Evolutionary conservation across 495 filamentous ascomycete genomes (phyloP), one percentile per base, ranked within the genome.

Genomic region (Trichoderma erinaceum): DNA sequence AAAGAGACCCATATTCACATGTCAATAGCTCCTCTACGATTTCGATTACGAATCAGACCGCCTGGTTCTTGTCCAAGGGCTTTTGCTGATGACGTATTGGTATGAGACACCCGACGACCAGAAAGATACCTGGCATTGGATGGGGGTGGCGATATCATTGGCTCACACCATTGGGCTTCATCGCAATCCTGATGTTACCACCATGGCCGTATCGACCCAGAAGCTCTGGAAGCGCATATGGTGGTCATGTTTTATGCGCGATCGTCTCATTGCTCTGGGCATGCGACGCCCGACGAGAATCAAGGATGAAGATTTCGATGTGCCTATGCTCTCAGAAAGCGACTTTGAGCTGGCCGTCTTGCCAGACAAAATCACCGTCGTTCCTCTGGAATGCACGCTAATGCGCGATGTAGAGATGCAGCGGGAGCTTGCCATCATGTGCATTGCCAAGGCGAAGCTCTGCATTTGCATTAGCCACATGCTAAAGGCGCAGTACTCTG

Each of bases 171-270:
- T 95, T 69, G 91, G 91, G 11, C 80, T 95, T 3, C 90, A 96
- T 76, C 88, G 90, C 56, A 89, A 96, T 72, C 92, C 92, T 43
- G 88, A 89, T 50, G 89, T 88, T 50, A 74, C 76, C 32, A 86
- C 83, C 68, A 92, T 94, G 89, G 83, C 88, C 35, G 72, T 82
- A 23, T 82, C 85, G 66, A 86, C 87, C 74, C 88, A 90, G 72
- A 87, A 85, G 69, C 80, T 96, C 70, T 94, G 91, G 91, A 96
- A 93, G 76, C 82, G 92, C 41, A 92, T 97, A 67, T 97, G 92
- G 93, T 97, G 93, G 93, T 93, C 90, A 63, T 92, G 89, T 67
- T 95, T 93, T 72, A 95, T 94, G 83, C 87, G 92, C 52, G 93
- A 97, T 77, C 90, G 92, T 52, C 78, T 96, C 43, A 89, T 97